Evolutionary conservation across 1,284 basidiomycete species (phyloP).

Genomic region (Sanghuangporus baumii): DNA sequence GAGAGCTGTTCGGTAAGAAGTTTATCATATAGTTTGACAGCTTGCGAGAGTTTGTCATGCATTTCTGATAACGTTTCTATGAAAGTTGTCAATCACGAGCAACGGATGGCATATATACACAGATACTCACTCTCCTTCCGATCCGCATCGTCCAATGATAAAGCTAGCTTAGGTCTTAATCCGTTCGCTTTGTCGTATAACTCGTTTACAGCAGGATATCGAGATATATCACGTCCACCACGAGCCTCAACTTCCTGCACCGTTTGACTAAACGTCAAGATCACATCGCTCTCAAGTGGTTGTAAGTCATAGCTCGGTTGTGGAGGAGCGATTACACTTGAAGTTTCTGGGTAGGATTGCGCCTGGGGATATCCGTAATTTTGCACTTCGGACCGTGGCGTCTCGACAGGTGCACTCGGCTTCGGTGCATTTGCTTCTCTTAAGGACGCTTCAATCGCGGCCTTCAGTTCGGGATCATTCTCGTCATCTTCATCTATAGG

Average conservation of each 20-base stretch:
- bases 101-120: neutral
- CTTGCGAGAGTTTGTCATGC: slow-evolving; percentile 90
- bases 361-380: slow-evolving; percentile 29
- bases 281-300: slow-evolving; percentile 75
- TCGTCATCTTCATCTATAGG: slow-evolving; percentile 45
- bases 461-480: slow-evolving; percentile 88
- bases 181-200: slow-evolving; percentile 81
- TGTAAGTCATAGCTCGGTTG: slow-evolving; percentile 75
- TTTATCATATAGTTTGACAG: slow-evolving; percentile 85
- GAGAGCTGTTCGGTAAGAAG: slow-evolving; percentile 81
- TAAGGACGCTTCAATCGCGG: slow-evolving; percentile 94
- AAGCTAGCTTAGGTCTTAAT: slow-evolving; percentile 76
- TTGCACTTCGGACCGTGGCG: slow-evolving; percentile 41
- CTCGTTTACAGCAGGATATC: slow-evolving; percentile 79
- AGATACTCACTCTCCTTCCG: slow-evolving; percentile 75
- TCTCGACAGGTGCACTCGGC: slow-evolving; percentile 67
- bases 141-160: slow-evolving; percentile 81
- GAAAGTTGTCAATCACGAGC: neutral
- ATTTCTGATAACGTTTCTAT: slow-evolving; percentile 84
- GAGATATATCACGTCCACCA: slow-evolving; percentile 70
- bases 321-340: slow-evolving; percentile 40
- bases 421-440: slow-evolving; percentile 77
- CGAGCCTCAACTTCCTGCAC: slow-evolving; percentile 79
- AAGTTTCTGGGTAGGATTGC: slow-evolving; percentile 30
- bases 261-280: slow-evolving; percentile 85